Conservation (phyloP, 352 stramenopile genomes). For the Phytophthora melonis region DNA sequence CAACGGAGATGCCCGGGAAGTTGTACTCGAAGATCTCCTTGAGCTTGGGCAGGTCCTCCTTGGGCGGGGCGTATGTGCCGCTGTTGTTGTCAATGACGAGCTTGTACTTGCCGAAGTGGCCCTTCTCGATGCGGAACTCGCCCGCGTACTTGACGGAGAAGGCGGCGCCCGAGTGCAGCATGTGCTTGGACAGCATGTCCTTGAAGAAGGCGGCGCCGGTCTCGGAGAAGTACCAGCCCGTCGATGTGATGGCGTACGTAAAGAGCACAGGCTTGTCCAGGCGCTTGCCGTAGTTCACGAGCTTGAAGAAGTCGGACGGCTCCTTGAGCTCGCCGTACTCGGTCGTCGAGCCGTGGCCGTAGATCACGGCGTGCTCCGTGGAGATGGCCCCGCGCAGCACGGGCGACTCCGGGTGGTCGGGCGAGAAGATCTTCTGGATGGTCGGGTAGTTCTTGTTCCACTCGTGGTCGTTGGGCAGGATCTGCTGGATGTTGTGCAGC, state of each 20-base stretch:
- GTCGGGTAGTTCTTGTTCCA: conserved; percentile 45
- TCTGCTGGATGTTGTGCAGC: conserved; percentile 35
- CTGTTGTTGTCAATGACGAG: conserved; percentile 54
- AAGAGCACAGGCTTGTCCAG: conserved; percentile 45
- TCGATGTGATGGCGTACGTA: conserved; percentile 44
- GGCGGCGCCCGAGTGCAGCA: conserved; percentile 40
- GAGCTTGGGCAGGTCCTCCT: conserved; percentile 37
- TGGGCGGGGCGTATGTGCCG: conserved; percentile 42
- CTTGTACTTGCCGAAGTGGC: conserved; percentile 20
- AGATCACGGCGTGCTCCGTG: conserved; percentile 39
- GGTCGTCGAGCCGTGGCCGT: conserved; percentile 35
- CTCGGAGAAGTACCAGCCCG: conserved; percentile 52
- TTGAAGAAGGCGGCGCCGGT: conserved; percentile 49
- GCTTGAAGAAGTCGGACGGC: conserved; percentile 39
- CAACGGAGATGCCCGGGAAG: conserved; percentile 39
- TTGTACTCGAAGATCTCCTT: conserved; percentile 41
- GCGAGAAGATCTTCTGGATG: conserved; percentile 40
- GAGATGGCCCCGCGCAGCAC: conserved; percentile 33
- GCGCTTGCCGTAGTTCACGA: conserved; percentile 34
- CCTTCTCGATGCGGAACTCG: conserved; percentile 44
- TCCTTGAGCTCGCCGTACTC: conserved; percentile 23
- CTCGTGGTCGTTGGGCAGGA: conserved; percentile 36
- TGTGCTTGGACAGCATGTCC: conserved; percentile 53
- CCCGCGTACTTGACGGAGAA: conserved; percentile 45
- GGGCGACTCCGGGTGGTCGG: conserved; percentile 36